Conservation (phyloP, 139 green algal species). For the Yamagishiella unicocca region DNA sequence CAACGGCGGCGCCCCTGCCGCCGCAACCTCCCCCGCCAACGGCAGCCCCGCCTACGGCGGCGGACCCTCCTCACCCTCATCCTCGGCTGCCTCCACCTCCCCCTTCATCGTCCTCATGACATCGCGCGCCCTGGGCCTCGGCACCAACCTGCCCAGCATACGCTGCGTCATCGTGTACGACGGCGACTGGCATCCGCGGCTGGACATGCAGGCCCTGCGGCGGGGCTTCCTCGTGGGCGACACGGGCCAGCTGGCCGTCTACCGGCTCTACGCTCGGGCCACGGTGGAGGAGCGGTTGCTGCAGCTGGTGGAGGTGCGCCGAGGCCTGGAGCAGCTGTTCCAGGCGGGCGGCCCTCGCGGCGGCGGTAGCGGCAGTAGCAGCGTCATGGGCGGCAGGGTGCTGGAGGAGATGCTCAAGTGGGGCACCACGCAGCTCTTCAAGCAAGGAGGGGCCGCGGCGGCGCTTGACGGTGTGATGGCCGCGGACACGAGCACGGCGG, state of each 20-base stretch:
- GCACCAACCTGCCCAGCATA: conserved; percentile 75
- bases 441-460: neutral
- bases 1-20: neutral
- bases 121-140: conserved; percentile 73
- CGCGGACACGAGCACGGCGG: neutral
- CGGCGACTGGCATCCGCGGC: conserved; percentile 79
- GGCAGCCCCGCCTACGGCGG: neutral
- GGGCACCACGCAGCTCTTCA: conserved; percentile 71
- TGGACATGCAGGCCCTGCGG: conserved; percentile 78
- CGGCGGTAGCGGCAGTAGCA: neutral
- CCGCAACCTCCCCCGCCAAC: neutral
- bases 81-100: neutral
- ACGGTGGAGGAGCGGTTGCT: conserved; percentile 75
- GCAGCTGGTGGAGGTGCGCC: conserved; percentile 57
- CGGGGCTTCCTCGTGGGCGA: conserved; percentile 63
- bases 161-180: conserved; percentile 77
- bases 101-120: conserved; percentile 75
- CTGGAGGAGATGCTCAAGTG: conserved; percentile 79
- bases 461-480: neutral
- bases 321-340: conserved; percentile 60
- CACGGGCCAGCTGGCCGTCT: conserved; percentile 11
- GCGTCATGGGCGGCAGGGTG: conserved; percentile 38
- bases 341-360: conserved; percentile 6
- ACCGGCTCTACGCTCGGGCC: conserved; percentile 59
- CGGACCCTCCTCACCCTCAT: neutral